Evolutionary conservation across 805 yeast species (phyloP).

Genomic region (Saccharomycopsis selenospora): DNA sequence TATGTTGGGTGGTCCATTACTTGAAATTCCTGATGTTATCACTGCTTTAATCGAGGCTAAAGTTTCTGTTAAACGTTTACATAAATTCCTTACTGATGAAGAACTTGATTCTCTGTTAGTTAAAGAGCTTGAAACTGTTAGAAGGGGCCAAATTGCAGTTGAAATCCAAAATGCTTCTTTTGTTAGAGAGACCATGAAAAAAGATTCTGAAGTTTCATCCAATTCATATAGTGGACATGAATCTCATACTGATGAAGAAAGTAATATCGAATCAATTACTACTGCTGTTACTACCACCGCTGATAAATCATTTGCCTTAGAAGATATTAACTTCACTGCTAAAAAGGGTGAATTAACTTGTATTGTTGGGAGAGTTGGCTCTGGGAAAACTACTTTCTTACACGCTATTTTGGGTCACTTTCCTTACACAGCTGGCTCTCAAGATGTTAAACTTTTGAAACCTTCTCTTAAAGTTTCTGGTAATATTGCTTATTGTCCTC

Average conservation of each 20-base stretch:
- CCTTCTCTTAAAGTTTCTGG: constrained; percentile 30
- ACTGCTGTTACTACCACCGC: constrained; percentile 2
- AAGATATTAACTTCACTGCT: constrained; percentile 42
- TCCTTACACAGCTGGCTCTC: constrained; percentile 27
- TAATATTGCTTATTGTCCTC: constrained; percentile 53
- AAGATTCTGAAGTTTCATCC: background rate
- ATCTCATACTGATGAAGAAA: constrained; percentile 36
- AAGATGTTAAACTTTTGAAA: constrained; percentile 24
- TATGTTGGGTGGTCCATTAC: constrained; percentile 50
- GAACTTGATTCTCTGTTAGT: constrained; percentile 34
- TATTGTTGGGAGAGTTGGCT: constrained; percentile 60
- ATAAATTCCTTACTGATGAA: constrained; percentile 40
- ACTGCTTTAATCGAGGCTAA: constrained; percentile 51
- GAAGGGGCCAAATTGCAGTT: constrained; percentile 29
- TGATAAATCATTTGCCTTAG: constrained; percentile 45
- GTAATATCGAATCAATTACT: constrained; percentile 24
- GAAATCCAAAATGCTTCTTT: constrained; percentile 45
- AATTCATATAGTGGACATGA: constrained; percentile 2
- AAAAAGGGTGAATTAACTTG: constrained; percentile 49
- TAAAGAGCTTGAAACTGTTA: constrained; percentile 18
- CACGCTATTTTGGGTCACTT: constrained; percentile 50
- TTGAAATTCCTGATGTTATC: constrained; percentile 50
- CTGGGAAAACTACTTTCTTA: constrained; percentile 57
- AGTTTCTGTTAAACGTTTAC: constrained; percentile 50
- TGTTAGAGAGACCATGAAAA: constrained; percentile 36